These are phyloP conservation scores for Trichoderma citrinoviride DNA, from an alignment of 2,329 filamentous ascomycete species.

Conservation along the genomic window DNA sequence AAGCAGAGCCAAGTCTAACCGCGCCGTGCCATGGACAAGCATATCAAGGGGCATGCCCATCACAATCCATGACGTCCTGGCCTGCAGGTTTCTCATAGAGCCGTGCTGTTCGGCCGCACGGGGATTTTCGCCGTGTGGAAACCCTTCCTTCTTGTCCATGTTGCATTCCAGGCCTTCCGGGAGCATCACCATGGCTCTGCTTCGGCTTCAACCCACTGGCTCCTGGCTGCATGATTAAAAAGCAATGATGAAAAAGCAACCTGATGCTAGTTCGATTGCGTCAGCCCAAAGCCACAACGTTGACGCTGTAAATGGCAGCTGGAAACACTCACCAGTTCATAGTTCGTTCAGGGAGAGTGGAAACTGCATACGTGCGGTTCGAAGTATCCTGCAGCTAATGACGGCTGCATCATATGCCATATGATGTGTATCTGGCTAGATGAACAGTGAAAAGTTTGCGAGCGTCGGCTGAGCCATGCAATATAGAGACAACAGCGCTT, in stretches of 20 bases:
- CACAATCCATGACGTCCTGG: conserved; percentile 1
- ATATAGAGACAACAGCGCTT: neutral
- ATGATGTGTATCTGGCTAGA: neutral
- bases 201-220: neutral
- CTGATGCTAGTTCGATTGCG: neutral
- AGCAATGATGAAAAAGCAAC: neutral
- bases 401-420: neutral
- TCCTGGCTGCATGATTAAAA: neutral
- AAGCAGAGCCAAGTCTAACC: neutral
- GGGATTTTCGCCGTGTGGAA: neutral
- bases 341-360: too few relatives aligned
- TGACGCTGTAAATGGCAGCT: neutral
- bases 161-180: neutral
- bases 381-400: neutral
- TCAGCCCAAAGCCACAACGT: neutral
- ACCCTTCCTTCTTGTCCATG: neutral
- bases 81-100: neutral
- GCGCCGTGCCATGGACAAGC: neutral
- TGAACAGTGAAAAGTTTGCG: neutral
- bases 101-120: neutral
- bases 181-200: neutral
- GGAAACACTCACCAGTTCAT: neutral
- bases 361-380: neutral
- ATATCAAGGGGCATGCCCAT: neutral
- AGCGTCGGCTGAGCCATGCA: neutral